Conservation (phyloP, 352 stramenopile genomes). For the Thraustochytrium sp. region DNA sequence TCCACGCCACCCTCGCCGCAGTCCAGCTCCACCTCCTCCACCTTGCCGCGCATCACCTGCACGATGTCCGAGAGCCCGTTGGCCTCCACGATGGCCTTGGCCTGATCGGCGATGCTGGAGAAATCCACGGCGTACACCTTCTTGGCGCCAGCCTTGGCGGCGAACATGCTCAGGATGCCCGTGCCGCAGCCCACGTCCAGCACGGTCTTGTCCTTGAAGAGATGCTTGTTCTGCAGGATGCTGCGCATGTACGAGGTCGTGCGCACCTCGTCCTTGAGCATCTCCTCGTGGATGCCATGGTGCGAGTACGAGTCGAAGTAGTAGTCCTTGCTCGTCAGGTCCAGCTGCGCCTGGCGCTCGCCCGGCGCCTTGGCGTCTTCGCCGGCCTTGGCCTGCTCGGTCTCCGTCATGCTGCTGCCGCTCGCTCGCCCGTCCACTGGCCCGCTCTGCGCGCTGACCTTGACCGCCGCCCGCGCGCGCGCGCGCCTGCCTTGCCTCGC, state of each 20-base stretch:
- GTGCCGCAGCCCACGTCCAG: conserved; percentile 94
- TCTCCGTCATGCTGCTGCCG: background rate
- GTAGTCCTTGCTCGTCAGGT: conserved; percentile 80
- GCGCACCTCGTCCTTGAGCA: conserved; percentile 75
- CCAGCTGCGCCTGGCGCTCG: background rate
- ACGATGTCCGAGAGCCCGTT: conserved; percentile 80
- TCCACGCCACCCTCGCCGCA: conserved; percentile 71
- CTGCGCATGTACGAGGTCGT: conserved; percentile 94
- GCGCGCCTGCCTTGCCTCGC: too few relatives aligned
- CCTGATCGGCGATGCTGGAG: conserved; percentile 87
- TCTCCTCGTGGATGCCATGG: conserved; percentile 95
- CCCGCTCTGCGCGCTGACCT: background rate
- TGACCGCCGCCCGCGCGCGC: too few relatives aligned
- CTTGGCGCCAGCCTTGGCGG: conserved; percentile 76
- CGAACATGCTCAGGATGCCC: conserved; percentile 94
- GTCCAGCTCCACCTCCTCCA: conserved; percentile 78
- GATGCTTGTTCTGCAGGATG: conserved; percentile 89
- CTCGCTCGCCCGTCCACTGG: conserved; percentile 25
- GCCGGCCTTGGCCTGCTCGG: background rate
- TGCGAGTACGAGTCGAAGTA: conserved; percentile 98
- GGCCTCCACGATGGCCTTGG: conserved; percentile 82
- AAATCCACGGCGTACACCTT: conserved; percentile 85
- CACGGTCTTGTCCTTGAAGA: conserved; percentile 94
- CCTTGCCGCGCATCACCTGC: conserved; percentile 88
- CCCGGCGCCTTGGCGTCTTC: background rate